These are phyloP conservation scores for Linderniella brevidens DNA, from an alignment of 257 asterid species.

Conservation along the genomic window DNA sequence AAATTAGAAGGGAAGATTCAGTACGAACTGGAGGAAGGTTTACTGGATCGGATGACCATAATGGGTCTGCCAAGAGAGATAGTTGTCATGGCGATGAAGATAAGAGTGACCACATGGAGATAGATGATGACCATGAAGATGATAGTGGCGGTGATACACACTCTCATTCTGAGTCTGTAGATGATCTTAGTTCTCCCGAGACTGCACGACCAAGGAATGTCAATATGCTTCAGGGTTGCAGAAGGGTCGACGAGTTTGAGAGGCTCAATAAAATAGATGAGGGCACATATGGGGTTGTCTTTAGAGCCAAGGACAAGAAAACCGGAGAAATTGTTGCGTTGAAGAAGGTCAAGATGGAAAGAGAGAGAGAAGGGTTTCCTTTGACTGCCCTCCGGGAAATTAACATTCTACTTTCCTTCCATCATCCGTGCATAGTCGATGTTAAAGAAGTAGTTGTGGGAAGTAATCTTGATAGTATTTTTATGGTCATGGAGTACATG, in stretches of 20 bases:
- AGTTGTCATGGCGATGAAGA: conserved; percentile 31
- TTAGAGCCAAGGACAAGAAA: conserved; percentile 77
- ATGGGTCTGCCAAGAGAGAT: conserved; percentile 74
- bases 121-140: conserved; percentile 27
- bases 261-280: conserved; percentile 83
- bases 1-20: conserved; percentile 34
- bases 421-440: conserved; percentile 72
- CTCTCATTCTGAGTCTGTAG: conserved; percentile 39
- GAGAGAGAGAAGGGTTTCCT: conserved; percentile 93
- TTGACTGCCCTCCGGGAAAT: conserved; percentile 80
- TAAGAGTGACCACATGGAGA: conserved; percentile 31
- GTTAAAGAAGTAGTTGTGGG: conserved; percentile 95
- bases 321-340: conserved; percentile 86
- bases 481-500: conserved; percentile 98
- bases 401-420: conserved; percentile 71
- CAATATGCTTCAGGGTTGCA: conserved; percentile 87
- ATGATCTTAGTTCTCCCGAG: conserved; percentile 35
- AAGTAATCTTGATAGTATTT: conserved; percentile 69
- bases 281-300: conserved; percentile 92
- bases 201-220: conserved; percentile 33
- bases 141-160: conserved; percentile 23
- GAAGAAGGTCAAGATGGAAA: conserved; percentile 95
- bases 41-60: conserved; percentile 38
- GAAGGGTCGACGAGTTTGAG: conserved; percentile 84
- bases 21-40: conserved; percentile 38